Conservation (phyloP, 495 filamentous ascomycete species). For the Penicillium daleae region DNA sequence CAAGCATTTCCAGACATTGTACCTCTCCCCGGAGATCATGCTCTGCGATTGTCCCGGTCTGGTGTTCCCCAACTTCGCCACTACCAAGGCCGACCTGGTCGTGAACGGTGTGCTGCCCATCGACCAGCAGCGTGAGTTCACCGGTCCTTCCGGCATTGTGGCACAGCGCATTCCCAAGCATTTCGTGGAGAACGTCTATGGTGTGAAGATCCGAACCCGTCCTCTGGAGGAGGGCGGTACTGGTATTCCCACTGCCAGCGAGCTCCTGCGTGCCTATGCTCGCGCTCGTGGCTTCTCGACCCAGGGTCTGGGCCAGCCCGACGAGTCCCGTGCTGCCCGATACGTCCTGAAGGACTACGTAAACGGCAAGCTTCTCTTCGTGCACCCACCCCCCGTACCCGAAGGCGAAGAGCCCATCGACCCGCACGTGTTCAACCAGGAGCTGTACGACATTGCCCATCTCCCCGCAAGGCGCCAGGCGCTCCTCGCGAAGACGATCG, state of each 20-base stretch:
- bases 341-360: slow-evolving; percentile 97
- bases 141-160: slow-evolving; percentile 84
- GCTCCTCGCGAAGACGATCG: slow-evolving; percentile 51
- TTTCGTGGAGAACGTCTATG: slow-evolving; percentile 91
- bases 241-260: slow-evolving; percentile 83
- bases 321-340: slow-evolving; percentile 89
- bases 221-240: slow-evolving; percentile 93
- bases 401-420: slow-evolving; percentile 65
- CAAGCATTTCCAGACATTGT: slow-evolving; percentile 99
- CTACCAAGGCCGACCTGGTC: slow-evolving; percentile 94
- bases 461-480: slow-evolving; percentile 71
- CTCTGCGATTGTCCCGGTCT: slow-evolving; percentile 98
- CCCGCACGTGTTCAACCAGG: slow-evolving; percentile 76
- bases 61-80: slow-evolving; percentile 97
- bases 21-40: slow-evolving; percentile 83
- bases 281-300: slow-evolving; percentile 87
- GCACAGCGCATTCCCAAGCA: slow-evolving; percentile 85
- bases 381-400: slow-evolving; percentile 73
- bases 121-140: slow-evolving; percentile 94
- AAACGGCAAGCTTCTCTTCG: slow-evolving; percentile 90
- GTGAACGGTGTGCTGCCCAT: slow-evolving; percentile 96
- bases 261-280: slow-evolving; percentile 85
- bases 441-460: slow-evolving; percentile 80
- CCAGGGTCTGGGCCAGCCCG: slow-evolving; percentile 83
- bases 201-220: slow-evolving; percentile 81